Evolutionary conservation across 1,284 basidiomycete genomes (phyloP), one percentile per base, ranked within the genome.

Genomic region (Ceratobasidium sp.): DNA sequence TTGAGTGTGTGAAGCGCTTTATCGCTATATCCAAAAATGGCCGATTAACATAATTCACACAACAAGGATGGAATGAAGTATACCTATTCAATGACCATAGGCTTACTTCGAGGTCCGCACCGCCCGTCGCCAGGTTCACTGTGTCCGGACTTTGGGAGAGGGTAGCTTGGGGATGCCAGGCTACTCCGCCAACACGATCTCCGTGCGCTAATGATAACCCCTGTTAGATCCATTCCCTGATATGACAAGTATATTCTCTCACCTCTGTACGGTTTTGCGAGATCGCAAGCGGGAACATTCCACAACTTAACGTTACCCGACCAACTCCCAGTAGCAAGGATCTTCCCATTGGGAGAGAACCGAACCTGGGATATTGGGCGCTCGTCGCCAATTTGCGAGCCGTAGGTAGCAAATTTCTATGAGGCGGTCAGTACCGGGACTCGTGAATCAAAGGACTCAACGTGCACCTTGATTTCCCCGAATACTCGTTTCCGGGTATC

Each of bases 341-440:
- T 83, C 75, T 91, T 79, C 73, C 89, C 90, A 76, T 98, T 90
- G 3, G 97, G 97, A 0, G 96, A 88, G 77, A 99, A 99, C 25
- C 97, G 89, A 30, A 98, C 92, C 79, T 93, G 89, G 0, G 94
- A 91, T 71, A 99, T 86, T 1, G 96, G 95, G 56, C 97, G 85
- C 72, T 97, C 94, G 76, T 98, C 97, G 58, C 95, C 96, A 73
- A 98, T 94, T 82, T 99, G 97, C 0, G 96, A 98, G 27, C 97
- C 97, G 52, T 98, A 85, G 74, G 93, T 96, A 54, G 88, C 84
- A 77, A 91, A 95, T 76, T 87, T 90, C 91, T 95, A 74, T 1
- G 14, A 42, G 46, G n/a, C 41, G 57, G 74, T 71, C 52, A 46
- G 19, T 21, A 4, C 42, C 19, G 6, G 19, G 19, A 14, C 42